A percentile compares a stretch with the other conserved stretches of the same genome.
These are phyloP conservation scores for Candida freyschussii DNA, from an alignment of 1,139 yeast species.

Conservation along the genomic window DNA sequence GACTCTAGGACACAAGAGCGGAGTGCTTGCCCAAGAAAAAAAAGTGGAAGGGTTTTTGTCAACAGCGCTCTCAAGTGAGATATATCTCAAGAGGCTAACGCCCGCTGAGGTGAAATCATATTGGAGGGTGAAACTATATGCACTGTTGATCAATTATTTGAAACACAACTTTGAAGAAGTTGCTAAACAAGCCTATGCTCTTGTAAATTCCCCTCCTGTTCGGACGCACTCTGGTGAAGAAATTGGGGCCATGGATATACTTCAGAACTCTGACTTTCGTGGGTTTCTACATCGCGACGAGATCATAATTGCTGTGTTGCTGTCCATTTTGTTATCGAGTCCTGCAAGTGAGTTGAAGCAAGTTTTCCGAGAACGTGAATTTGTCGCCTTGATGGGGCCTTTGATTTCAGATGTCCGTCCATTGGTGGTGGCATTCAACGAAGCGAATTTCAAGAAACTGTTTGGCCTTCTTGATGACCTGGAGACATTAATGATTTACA, in stretches of 20 bases:
- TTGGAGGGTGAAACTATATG: slow-evolving; percentile 22
- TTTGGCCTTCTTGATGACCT: slow-evolving; percentile 13
- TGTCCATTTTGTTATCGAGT: slow-evolving; percentile 20
- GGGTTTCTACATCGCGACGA: slow-evolving; percentile 23
- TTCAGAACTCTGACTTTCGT: slow-evolving; percentile 16
- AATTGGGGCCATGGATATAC: slow-evolving; percentile 17
- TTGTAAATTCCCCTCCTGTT: slow-evolving; percentile 15
- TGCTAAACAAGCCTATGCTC: slow-evolving; percentile 7
- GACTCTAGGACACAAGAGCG: slow-evolving; percentile 15
- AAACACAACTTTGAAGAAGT: slow-evolving; percentile 19
- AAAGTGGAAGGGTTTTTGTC: slow-evolving; percentile 20
- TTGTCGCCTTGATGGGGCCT: slow-evolving; percentile 18
- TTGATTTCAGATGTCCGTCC: slow-evolving; percentile 14
- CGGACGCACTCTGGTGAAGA: slow-evolving; percentile 14
- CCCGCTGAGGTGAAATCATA: slow-evolving; percentile 18
- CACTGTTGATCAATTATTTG: slow-evolving; percentile 19
- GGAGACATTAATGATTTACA: slow-evolving; percentile 6
- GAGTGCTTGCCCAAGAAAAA: slow-evolving; percentile 22
- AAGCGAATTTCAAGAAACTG: slow-evolving; percentile 19
- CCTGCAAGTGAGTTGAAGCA: slow-evolving; percentile 17
- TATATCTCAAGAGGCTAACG: slow-evolving; percentile 22
- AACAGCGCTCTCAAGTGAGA: slow-evolving; percentile 20
- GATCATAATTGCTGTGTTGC: slow-evolving; percentile 16
- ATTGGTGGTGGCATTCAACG: slow-evolving; percentile 13
- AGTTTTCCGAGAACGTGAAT: slow-evolving; percentile 11